These are phyloP conservation scores for Phoenix dactylifera DNA, from an alignment of 176 grass and related monocot genomes.

Conservation along the genomic window DNA sequence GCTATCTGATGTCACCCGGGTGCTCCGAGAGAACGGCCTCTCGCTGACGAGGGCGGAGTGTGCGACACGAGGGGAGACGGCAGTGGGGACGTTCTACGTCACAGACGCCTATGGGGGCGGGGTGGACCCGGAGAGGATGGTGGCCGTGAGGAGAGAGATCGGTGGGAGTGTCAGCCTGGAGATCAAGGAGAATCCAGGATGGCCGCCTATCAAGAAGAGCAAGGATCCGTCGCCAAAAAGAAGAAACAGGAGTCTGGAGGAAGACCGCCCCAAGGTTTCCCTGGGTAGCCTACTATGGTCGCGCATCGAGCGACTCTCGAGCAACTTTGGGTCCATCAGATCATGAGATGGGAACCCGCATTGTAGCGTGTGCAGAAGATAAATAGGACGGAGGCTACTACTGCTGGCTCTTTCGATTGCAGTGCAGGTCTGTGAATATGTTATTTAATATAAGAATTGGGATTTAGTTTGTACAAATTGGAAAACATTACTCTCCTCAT, in stretches of 20 bases:
- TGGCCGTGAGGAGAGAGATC: constrained; percentile 26
- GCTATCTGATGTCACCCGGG: constrained; percentile 12
- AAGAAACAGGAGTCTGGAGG: not conserved
- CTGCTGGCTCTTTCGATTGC: too few species aligned
- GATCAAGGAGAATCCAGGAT: constrained; percentile 20
- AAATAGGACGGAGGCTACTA: too few species aligned
- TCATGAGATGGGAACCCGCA: constrained; percentile 5
- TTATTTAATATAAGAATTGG: too few species aligned
- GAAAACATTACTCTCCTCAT: too few species aligned
- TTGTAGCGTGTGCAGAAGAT: too few species aligned
- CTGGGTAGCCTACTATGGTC: constrained; percentile 37
- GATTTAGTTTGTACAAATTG: too few species aligned
- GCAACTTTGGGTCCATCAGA: constrained; percentile 23
- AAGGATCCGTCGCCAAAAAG: constrained; percentile 1
- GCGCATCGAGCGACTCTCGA: constrained; percentile 43
- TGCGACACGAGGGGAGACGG: constrained; percentile 7
- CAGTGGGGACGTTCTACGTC: constrained; percentile 13
- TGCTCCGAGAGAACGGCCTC: constrained; percentile 7
- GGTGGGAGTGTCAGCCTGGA: constrained; percentile 29
- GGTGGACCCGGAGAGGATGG: constrained; percentile 33
- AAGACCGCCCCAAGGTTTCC: constrained; percentile 17
- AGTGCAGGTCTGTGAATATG: too few species aligned
- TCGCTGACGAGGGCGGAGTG: constrained; percentile 14
- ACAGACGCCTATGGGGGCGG: constrained; percentile 17
- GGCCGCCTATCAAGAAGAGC: constrained; percentile 29